Evolutionary conservation across 2,329 filamentous ascomycete genomes (phyloP).

Genomic region (Microcyclosporella mali): DNA sequence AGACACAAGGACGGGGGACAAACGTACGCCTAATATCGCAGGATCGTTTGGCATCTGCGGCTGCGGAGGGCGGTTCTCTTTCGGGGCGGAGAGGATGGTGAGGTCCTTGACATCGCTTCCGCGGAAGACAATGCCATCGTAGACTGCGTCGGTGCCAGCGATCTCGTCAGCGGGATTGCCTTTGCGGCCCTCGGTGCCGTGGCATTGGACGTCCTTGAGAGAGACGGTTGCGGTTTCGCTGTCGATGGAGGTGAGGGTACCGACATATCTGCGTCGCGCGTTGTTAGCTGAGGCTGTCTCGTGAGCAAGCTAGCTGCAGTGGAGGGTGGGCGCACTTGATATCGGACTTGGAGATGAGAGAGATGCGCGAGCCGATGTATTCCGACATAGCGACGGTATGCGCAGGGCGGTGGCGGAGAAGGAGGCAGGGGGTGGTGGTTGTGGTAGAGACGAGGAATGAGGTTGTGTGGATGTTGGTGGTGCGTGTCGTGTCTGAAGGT

Average conservation of each 20-base stretch:
- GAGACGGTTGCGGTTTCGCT: slow-evolving; percentile 95
- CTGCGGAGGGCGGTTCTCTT: slow-evolving; percentile 63
- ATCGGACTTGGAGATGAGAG: slow-evolving; percentile 93
- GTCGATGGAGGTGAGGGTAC: slow-evolving; percentile 95
- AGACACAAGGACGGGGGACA: slow-evolving; percentile 22
- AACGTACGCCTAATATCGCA: slow-evolving; percentile 93
- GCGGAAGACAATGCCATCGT: slow-evolving; percentile 98
- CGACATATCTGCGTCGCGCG: slow-evolving; percentile 68
- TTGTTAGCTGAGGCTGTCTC: slow-evolving; percentile 8
- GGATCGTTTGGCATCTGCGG: slow-evolving; percentile 86
- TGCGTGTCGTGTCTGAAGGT: too few relatives aligned
- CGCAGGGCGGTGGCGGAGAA: slow-evolving; percentile 4
- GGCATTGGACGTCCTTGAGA: slow-evolving; percentile 90
- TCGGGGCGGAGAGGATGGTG: slow-evolving; percentile 72
- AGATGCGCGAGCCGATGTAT: slow-evolving; percentile 78
- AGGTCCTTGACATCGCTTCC: slow-evolving; percentile 98
- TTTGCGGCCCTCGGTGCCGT: slow-evolving; percentile 86
- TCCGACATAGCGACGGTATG: slow-evolving; percentile 47
- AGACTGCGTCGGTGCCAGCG: slow-evolving; percentile 75
- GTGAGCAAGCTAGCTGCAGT: slow-evolving; percentile 1
- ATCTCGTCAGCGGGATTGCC: slow-evolving; percentile 75
- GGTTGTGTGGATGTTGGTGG: slow-evolving; percentile 3
- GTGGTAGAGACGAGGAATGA: slow-evolving; percentile 6
- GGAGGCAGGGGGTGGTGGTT: slow-evolving; percentile 1
- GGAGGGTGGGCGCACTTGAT: slow-evolving; percentile 61